Base-by-base conservation (phyloP, 2,329 filamentous ascomycete genomes). In the Alternaria sp. region DNA sequence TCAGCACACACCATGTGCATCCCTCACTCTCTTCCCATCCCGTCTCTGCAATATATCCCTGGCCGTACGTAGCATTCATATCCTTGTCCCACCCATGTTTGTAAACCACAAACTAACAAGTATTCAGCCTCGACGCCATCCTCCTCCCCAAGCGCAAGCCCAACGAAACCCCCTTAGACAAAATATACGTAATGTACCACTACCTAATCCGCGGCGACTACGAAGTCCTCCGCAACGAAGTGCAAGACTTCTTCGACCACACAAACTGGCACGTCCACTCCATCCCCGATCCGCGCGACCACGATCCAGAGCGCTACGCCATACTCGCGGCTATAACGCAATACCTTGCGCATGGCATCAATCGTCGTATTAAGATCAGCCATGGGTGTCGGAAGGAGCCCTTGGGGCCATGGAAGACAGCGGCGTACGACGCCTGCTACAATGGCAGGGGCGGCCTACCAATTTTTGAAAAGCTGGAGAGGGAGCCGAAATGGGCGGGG, bases 101-200 rank as follows among this genome's bases (percentile, higher is more conserved):
- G 26, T 28, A 10, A 11, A 28, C 2, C 26, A 51, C 3, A 33
- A 7, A 14, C 26, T 37, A 14, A 37, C 33, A 9, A 37, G 15
- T 41, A 5, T n/a, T 1, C 49, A 53, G 49, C 20, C 54, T 56
- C 14, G 41, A 56, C 18, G 54, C 54, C 4, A 46, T 56, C 25
- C 41, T 56, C 6, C 18, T 46, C 25, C 54, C 54, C 18, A 21
- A 28, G 25, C 41, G 54, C 14, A 56, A 45, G 14, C n/a, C 25
- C 5, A 28, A 43, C 25, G 54, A 56, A 33, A 56, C 54, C 9
- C 54, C 54, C 4, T 10, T 56, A 18, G 54, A 56, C 18, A 25
- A 43, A 21, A 45, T 56, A 5, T 56, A 56, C 54, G 18, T 56
- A 28, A 56, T 56, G 54, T 56, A 56, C 54, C 54, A 56, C 6